These are phyloP conservation scores for Epichloe sp. DNA, from an alignment of 2,329 filamentous ascomycete genomes.

Conservation along the genomic window DNA sequence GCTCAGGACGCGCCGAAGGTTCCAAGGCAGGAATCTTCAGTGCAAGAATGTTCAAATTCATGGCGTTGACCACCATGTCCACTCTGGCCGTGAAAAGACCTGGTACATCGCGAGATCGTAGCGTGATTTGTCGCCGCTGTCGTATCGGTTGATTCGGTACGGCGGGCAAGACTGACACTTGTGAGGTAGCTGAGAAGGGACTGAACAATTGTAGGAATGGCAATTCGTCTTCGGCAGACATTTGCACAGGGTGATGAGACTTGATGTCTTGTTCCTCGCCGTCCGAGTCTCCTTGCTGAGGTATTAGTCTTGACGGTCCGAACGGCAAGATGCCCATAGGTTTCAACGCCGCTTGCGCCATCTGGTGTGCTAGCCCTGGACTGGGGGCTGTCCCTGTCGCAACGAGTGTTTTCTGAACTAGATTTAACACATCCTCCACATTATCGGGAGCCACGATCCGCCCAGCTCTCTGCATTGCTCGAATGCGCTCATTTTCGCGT, in stretches of 20 bases:
- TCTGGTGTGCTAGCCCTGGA: constrained; percentile 21
- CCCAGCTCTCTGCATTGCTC: constrained; percentile 26
- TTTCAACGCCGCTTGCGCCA: constrained; percentile 36
- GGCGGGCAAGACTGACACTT: constrained; percentile 31
- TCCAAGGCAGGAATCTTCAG: constrained; percentile 44
- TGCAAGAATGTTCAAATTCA: constrained; percentile 34
- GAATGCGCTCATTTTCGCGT: constrained; percentile 44
- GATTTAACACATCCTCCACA: constrained; percentile 25
- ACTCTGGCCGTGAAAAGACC: constrained; percentile 46
- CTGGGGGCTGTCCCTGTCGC: constrained; percentile 18
- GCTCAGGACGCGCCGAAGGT: constrained; percentile 42
- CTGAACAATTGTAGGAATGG: constrained; percentile 62
- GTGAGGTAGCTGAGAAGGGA: constrained; percentile 48
- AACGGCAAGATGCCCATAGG: constrained; percentile 41
- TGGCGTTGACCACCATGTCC: constrained; percentile 45
- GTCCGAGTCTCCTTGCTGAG: constrained; percentile 12
- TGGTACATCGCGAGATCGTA: constrained; percentile 25
- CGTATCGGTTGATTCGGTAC: constrained; percentile 22
- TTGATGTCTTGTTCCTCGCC: constrained; percentile 28
- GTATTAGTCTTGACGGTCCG: constrained; percentile 20
- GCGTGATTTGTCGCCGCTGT: constrained; percentile 44
- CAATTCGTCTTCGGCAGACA: constrained; percentile 51
- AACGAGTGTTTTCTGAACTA: constrained; percentile 27
- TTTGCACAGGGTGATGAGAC: constrained; percentile 51
- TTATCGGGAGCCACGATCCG: constrained; percentile 21